Base-by-base conservation (phyloP, 2,329 filamentous ascomycete genomes). In the Blumeria graminis region DNA sequence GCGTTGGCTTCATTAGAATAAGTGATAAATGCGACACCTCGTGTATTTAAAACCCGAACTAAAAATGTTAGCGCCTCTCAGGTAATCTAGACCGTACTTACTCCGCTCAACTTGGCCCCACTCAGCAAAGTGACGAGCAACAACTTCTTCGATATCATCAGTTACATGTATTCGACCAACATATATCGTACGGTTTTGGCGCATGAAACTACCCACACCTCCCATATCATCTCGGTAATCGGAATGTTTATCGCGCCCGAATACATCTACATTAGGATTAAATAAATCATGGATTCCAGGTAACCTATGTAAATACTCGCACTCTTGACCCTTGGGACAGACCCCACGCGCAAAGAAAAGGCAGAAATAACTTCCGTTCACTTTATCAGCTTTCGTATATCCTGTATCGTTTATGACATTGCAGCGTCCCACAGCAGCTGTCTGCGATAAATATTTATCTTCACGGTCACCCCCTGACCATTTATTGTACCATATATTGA, bases 401-500 rank as follows among this genome's bases (percentile, higher is more conserved):
- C 86, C 86, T 57, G 75, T 79, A 66, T 92, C 92, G 59, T 76
- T 79, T 1, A 82, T 82, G 59, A 98, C 74, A 66, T 89, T 92
- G 74, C 92, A 96, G 56, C 93, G 84, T 1, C 83, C 84, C 61
- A 84, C 81, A 3, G 92, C 90, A 13, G 82, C 78, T 22, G 82
- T 84, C 66, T 95, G 83, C 38, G 84, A 86, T 3, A 88, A 76
- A 65, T 90, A 88, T 63, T 89, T 87, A 72, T 93, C 88, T 66
- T 96, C 90, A 59, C 88, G 80, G 69, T 98, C 92, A 65, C 92
- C 92, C 62, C 92, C 92, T 0, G 82, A 84, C 89, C 90, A 96
- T 70, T 95, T 96, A 72, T 94, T 95, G 71, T 95, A 94, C 90
- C 89, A 95, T 65, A 94, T 93, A 70, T 98, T 98, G 76, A 92